Evolutionary conservation across 768 basidiomycete genomes (phyloP).

Genomic region (Hemileccinum impolitum): DNA sequence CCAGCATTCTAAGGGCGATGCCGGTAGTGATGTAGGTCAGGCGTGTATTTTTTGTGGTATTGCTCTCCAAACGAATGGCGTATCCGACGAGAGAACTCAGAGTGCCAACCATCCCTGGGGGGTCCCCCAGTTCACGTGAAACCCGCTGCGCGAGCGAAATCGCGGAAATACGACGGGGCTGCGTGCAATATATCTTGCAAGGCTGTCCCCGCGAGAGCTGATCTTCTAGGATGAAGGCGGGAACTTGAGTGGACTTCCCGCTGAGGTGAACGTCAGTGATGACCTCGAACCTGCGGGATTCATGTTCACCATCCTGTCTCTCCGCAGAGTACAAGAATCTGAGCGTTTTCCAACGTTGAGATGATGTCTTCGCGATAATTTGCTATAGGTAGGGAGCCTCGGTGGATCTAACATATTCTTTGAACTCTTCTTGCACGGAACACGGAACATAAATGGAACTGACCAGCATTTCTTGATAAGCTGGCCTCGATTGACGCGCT

Average conservation of each 20-base stretch:
- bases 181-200: slow-evolving; percentile 93
- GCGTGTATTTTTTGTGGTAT: slow-evolving; percentile 73
- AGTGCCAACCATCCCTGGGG: slow-evolving; percentile 73
- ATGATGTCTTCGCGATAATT: slow-evolving; percentile 73
- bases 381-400: slow-evolving; percentile 83
- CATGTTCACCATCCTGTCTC: slow-evolving; percentile 69
- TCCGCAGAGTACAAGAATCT: slow-evolving; percentile 84
- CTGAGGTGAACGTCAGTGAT: slow-evolving; percentile 37
- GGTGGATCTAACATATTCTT: slow-evolving; percentile 49
- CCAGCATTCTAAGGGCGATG: slow-evolving; percentile 96
- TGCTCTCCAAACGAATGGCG: slow-evolving; percentile 89
- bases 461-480: slow-evolving; percentile 90
- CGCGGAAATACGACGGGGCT: slow-evolving; percentile 93
- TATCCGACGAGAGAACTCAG: slow-evolving; percentile 83
- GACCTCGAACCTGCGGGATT: slow-evolving; percentile 33
- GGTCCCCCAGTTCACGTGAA: slow-evolving; percentile 88
- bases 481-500: slow-evolving; percentile 54
- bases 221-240: slow-evolving; percentile 90
- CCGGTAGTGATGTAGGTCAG: slow-evolving; percentile 89
- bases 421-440: not conserved
- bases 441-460: slow-evolving; percentile 25
- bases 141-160: slow-evolving; percentile 94
- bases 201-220: slow-evolving; percentile 72
- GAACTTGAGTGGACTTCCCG: slow-evolving; percentile 96
- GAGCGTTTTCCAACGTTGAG: slow-evolving; percentile 62